Evolutionary conservation across 2,329 filamentous ascomycete species (phyloP).

Genomic region (Calonectria pteridis): DNA sequence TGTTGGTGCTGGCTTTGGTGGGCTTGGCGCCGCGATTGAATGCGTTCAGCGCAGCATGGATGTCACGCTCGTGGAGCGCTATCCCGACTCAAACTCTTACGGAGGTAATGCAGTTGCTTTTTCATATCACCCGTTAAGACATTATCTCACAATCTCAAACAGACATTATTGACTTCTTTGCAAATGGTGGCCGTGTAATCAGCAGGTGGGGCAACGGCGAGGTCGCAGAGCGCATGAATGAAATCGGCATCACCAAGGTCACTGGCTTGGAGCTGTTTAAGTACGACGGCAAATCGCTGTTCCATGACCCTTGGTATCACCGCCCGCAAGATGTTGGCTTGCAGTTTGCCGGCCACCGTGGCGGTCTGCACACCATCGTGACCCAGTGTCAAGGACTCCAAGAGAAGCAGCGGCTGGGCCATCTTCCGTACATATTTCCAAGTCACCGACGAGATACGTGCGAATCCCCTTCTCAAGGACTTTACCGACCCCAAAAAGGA

Average conservation of each 20-base stretch:
- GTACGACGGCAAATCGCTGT: conserved; percentile 14
- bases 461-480: conserved; percentile 9
- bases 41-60: conserved; percentile 12
- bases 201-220: conserved; percentile 9
- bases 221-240: neutral
- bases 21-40: conserved; percentile 10
- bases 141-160: neutral
- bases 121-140: neutral
- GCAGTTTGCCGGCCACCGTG: conserved; percentile 29
- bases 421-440: conserved; percentile 34
- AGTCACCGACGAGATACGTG: conserved; percentile 4
- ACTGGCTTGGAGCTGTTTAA: conserved; percentile 28
- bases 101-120: neutral
- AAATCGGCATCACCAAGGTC: conserved; percentile 10
- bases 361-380: conserved; percentile 32
- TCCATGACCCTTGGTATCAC: conserved; percentile 31
- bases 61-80: conserved; percentile 16
- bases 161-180: conserved; percentile 38
- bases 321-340: conserved; percentile 1
- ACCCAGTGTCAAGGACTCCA: conserved; percentile 29
- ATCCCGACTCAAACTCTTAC: conserved; percentile 22
- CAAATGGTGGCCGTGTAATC: conserved; percentile 32
- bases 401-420: conserved; percentile 37
- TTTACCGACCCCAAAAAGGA: conserved; percentile 5
- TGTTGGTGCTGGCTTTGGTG: conserved; percentile 9